Conservation (phyloP, 1,284 basidiomycete genomes). For the Trichosporon ovoides region DNA sequence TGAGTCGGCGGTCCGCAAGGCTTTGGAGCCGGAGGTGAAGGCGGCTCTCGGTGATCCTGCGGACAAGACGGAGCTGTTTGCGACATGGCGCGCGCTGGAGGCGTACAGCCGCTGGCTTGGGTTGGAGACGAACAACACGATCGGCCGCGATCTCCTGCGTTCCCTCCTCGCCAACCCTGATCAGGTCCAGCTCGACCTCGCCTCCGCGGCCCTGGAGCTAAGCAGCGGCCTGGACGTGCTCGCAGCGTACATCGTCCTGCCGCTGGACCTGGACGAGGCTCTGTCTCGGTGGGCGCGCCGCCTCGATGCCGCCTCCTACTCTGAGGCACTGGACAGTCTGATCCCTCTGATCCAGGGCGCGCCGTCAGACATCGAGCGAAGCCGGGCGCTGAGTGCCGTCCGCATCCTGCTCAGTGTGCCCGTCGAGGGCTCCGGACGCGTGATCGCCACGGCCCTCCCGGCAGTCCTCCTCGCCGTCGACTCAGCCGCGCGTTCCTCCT, state of each 20-base stretch:
- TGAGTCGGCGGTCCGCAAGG: slow-evolving; percentile 6
- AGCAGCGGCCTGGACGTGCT: slow-evolving; percentile 3
- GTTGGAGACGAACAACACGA: background rate
- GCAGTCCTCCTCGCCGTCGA: slow-evolving; percentile 13
- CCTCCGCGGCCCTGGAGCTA: slow-evolving; percentile 9
- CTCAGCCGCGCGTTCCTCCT: background rate
- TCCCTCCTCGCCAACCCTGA: background rate
- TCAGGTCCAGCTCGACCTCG: background rate
- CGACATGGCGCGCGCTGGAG: slow-evolving; percentile 4
- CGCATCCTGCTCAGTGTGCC: slow-evolving; percentile 14
- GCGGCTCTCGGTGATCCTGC: background rate
- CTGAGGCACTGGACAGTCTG: background rate
- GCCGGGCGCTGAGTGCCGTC: slow-evolving; percentile 10
- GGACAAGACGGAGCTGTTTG: background rate
- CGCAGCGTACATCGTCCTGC: slow-evolving; percentile 15
- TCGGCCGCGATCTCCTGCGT: slow-evolving; percentile 10
- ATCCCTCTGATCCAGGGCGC: background rate
- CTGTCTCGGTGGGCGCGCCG: background rate
- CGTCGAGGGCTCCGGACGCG: slow-evolving; percentile 16
- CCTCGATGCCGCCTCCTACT: background rate
- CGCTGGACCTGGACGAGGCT: background rate
- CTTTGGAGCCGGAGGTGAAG: background rate
- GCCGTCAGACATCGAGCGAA: background rate
- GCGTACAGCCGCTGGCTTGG: slow-evolving; percentile 10
- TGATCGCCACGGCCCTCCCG: slow-evolving; percentile 1